These are phyloP conservation scores for Epichloe amarillans DNA, from an alignment of 2,329 filamentous ascomycete species.

Conservation along the genomic window DNA sequence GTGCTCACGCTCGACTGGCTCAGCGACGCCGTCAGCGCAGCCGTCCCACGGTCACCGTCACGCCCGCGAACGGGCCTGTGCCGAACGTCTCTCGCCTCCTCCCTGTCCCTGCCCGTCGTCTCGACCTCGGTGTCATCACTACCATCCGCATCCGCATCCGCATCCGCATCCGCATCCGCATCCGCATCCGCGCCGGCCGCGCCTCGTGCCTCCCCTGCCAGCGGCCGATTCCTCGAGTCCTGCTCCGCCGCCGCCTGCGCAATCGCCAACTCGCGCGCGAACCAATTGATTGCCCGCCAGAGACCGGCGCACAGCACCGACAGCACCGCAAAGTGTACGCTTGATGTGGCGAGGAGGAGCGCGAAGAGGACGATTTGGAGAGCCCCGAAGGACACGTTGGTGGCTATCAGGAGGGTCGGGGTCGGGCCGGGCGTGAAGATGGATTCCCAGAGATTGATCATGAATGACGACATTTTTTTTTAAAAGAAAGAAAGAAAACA, in stretches of 20 bases:
- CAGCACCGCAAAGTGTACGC: conserved; percentile 76
- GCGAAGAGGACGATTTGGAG: conserved; percentile 67
- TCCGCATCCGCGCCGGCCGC: conserved; percentile 13
- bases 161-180: no score
- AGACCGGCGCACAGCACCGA: conserved; percentile 67
- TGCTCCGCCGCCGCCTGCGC: conserved; percentile 23
- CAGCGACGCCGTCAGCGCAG: conserved; percentile 11
- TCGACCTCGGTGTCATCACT: conserved; percentile 36
- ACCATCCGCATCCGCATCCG: no score
- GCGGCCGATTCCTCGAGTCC: conserved; percentile 18
- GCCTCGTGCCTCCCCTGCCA: conserved; percentile 18
- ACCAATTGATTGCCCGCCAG: conserved; percentile 97
- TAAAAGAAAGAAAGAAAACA: no score
- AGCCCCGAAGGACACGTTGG: conserved; percentile 76
- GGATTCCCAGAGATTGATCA: conserved; percentile 75
- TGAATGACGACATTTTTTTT: conserved; percentile 41
- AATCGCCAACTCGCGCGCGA: conserved; percentile 52
- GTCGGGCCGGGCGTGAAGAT: conserved; percentile 90
- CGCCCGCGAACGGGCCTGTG: conserved; percentile 19
- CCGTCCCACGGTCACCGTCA: conserved; percentile 8
- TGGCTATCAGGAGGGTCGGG: conserved; percentile 74
- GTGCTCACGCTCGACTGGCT: conserved; percentile 55
- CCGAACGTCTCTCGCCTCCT: conserved; percentile 33
- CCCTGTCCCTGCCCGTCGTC: conserved; percentile 18
- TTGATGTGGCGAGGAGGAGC: conserved; percentile 71